Evolutionary conservation across 495 filamentous ascomycete species (phyloP).

Genomic region (Filosporella fistucella): DNA sequence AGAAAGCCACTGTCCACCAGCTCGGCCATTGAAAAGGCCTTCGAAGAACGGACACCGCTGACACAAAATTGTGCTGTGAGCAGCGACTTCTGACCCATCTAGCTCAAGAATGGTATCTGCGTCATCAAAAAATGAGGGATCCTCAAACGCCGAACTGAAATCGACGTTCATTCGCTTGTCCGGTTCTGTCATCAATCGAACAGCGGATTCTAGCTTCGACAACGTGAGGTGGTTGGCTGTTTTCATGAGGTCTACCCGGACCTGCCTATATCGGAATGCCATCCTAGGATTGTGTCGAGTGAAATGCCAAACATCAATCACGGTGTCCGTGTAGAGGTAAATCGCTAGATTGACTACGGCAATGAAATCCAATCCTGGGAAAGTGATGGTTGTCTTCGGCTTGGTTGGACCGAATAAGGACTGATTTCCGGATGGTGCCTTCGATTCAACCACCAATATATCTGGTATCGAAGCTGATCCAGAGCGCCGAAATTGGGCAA

Average conservation of each 20-base stretch:
- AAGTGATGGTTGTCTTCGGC: constrained; percentile 15
- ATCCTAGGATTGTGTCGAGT: constrained; percentile 56
- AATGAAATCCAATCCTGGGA: constrained; percentile 51
- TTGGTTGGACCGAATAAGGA: constrained; percentile 3
- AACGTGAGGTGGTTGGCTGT: constrained; percentile 64
- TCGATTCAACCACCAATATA: constrained; percentile 3
- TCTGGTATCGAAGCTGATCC: constrained; percentile 22
- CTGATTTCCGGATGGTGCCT: neutral
- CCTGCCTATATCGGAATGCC: constrained; percentile 66
- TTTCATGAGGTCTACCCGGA: constrained; percentile 80
- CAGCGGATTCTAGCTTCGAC: constrained; percentile 64
- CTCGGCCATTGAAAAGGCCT: constrained; percentile 80
- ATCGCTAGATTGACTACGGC: constrained; percentile 66
- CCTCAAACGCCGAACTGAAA: constrained; percentile 59
- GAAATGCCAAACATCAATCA: constrained; percentile 82
- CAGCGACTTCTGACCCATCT: constrained; percentile 55
- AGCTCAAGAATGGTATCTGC: constrained; percentile 76
- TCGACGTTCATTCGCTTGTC: constrained; percentile 60
- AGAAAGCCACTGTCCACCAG: constrained; percentile 77
- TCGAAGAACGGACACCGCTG: constrained; percentile 90
- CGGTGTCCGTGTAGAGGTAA: constrained; percentile 75
- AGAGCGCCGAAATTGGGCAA: constrained; percentile 45
- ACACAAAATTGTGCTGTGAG: constrained; percentile 75
- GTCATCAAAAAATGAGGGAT: constrained; percentile 65
- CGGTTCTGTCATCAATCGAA: constrained; percentile 65